A percentile compares a stretch with the other conserved stretches of the same genome.
These are phyloP conservation scores for Mucor mucedo DNA, from an alignment of 371 early-diverging fungal species.

Conservation along the genomic window DNA sequence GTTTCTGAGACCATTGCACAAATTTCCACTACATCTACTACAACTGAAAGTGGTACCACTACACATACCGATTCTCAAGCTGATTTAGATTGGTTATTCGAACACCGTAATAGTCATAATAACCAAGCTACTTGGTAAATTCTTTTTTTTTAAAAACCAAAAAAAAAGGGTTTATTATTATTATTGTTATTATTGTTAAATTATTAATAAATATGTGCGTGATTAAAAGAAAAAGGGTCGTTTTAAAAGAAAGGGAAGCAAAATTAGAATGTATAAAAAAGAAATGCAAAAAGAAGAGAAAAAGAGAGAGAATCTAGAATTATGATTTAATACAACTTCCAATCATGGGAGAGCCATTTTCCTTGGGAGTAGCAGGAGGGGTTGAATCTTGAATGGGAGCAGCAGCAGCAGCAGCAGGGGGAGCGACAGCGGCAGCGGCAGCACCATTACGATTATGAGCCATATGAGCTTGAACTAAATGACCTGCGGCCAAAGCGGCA, in stretches of 20 bases:
- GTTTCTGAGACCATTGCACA: slow-evolving; percentile 14
- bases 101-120: slow-evolving; percentile 28
- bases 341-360: slow-evolving; percentile 6
- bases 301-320: background rate
- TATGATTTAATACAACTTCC: slow-evolving; percentile 22
- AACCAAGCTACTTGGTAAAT: slow-evolving; percentile 32
- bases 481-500: slow-evolving; percentile 85
- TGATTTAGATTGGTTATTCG: slow-evolving; percentile 28
- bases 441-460: slow-evolving; percentile 6
- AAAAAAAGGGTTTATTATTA: background rate
- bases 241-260: background rate
- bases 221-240: background rate
- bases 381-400: slow-evolving; percentile 24
- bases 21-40: slow-evolving; percentile 8
- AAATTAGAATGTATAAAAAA: background rate
- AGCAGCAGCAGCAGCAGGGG: slow-evolving; percentile 26
- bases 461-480: slow-evolving; percentile 84
- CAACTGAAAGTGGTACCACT: slow-evolving; percentile 5
- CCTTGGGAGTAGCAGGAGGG: slow-evolving; percentile 30
- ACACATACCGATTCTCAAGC: slow-evolving; percentile 21
- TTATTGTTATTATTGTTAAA: background rate
- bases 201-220: background rate
- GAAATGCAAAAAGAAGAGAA: background rate
- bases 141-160: background rate
- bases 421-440: slow-evolving; percentile 4